These are phyloP conservation scores for Diplodia seriata DNA, from an alignment of 2,329 filamentous ascomycete genomes.

Conservation along the genomic window DNA sequence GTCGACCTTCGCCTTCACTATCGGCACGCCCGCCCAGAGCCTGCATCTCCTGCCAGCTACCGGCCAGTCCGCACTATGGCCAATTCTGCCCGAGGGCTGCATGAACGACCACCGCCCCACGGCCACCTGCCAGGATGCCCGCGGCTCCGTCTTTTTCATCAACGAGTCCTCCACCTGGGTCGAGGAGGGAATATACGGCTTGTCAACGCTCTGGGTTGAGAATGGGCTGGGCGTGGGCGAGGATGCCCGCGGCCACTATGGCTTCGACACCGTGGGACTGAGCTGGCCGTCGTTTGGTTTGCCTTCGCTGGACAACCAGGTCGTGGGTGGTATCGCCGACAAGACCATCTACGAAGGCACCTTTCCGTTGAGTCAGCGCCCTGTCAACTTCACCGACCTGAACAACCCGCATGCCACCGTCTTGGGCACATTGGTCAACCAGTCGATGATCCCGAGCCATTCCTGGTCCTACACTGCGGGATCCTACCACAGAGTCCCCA, in stretches of 20 bases:
- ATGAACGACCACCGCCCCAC: constrained; percentile 35
- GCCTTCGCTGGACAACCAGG: constrained; percentile 42
- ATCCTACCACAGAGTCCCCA: constrained; percentile 41
- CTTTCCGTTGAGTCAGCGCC: constrained; percentile 47
- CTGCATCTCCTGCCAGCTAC: constrained; percentile 44
- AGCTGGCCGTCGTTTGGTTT: constrained; percentile 40
- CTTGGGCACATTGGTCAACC: constrained; percentile 41
- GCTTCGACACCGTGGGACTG: constrained; percentile 46
- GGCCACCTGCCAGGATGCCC: constrained; percentile 40
- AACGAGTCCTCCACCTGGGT: constrained; percentile 46
- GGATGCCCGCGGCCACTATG: constrained; percentile 43
- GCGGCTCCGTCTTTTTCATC: constrained; percentile 42
- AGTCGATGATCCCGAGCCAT: constrained; percentile 45
- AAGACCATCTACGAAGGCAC: constrained; percentile 49
- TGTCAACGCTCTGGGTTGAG: constrained; percentile 41
- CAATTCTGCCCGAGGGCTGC: constrained; percentile 47
- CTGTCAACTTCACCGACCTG: constrained; percentile 50
- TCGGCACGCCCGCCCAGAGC: constrained; percentile 42
- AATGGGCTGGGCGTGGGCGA: constrained; percentile 40
- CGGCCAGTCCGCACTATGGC: constrained; percentile 45
- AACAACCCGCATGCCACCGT: constrained; percentile 44
- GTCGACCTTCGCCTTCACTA: constrained; percentile 43
- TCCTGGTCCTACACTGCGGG: constrained; percentile 54
- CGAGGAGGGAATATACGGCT: constrained; percentile 42
- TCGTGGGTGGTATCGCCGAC: constrained; percentile 47